phyloP scores from a whole-genome alignment of 495 filamentous ascomycete species.

The Apiosordaria backusii region DNA sequence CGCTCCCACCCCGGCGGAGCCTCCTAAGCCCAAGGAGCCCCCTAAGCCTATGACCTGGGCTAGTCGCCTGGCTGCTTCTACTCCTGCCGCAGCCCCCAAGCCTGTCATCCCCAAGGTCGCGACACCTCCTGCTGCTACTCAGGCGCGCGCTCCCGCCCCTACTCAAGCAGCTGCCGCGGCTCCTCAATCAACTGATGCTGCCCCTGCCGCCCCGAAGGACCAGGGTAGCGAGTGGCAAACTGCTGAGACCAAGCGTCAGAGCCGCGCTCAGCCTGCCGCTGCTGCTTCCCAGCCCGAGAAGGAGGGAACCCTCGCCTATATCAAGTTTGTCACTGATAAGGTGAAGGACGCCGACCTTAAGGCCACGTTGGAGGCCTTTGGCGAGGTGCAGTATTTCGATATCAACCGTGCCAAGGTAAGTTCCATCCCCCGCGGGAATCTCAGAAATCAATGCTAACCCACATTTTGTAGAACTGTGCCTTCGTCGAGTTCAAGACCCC shows the following conservation, averaged over 20 bases:
- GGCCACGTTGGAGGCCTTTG: slow-evolving; percentile 63
- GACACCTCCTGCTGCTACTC: slow-evolving; percentile 37
- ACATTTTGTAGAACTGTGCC: slow-evolving; percentile 74
- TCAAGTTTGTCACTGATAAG: slow-evolving; percentile 90
- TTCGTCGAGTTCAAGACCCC: slow-evolving; percentile 87
- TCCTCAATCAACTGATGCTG: slow-evolving; percentile 37
- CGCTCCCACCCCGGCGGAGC: slow-evolving; percentile 35
- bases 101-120: slow-evolving; percentile 44
- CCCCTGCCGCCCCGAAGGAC: slow-evolving; percentile 40
- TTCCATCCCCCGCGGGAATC: background rate
- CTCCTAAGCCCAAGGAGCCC: slow-evolving; percentile 40
- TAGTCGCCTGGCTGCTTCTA: slow-evolving; percentile 58
- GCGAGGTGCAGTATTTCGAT: slow-evolving; percentile 81
- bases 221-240: slow-evolving; percentile 70
- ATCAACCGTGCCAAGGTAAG: slow-evolving; percentile 86
- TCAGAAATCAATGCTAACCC: slow-evolving; percentile 24
- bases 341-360: slow-evolving; percentile 66
- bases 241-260: slow-evolving; percentile 78
- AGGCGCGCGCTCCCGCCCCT: slow-evolving; percentile 27
- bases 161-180: slow-evolving; percentile 33
- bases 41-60: slow-evolving; percentile 85
- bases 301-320: slow-evolving; percentile 71
- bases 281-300: slow-evolving; percentile 52
- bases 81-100: slow-evolving; percentile 35
- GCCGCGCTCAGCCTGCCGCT: slow-evolving; percentile 55